A percentile compares a stretch with the other conserved stretches of the same genome.
Evolutionary conservation across 225 moss, liverwort and hornwort species (phyloP).

Genomic region (Neckera pumila): DNA sequence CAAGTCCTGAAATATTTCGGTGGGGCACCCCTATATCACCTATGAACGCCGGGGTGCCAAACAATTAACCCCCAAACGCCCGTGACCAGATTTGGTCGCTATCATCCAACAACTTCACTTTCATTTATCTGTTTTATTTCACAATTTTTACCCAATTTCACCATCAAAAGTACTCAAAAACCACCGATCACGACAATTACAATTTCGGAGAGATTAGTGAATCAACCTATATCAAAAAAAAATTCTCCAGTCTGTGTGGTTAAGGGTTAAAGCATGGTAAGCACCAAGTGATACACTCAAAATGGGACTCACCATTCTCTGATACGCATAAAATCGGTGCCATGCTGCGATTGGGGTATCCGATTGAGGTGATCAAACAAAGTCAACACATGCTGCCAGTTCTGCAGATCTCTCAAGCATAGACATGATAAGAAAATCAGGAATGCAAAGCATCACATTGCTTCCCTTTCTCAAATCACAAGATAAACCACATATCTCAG

Average conservation of each 20-base stretch:
- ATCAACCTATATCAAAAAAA: background rate
- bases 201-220: background rate
- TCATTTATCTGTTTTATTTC: background rate
- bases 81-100: background rate
- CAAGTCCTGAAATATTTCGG: background rate
- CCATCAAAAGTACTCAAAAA: background rate
- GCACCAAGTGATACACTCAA: background rate
- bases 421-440: background rate
- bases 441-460: background rate
- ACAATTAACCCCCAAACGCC: background rate
- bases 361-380: constrained; percentile 85
- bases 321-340: constrained; percentile 93
- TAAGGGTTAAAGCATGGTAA: background rate
- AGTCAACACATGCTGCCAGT: constrained; percentile 84
- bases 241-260: background rate
- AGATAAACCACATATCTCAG: background rate
- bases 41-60: background rate
- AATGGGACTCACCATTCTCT: constrained; percentile 68
- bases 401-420: constrained; percentile 41
- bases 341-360: constrained; percentile 80
- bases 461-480: background rate
- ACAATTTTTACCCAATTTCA: background rate
- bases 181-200: background rate
- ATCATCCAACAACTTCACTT: background rate
- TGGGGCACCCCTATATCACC: background rate